Base-by-base conservation (phyloP, 257 asterid species). In the Echium plantagineum region DNA sequence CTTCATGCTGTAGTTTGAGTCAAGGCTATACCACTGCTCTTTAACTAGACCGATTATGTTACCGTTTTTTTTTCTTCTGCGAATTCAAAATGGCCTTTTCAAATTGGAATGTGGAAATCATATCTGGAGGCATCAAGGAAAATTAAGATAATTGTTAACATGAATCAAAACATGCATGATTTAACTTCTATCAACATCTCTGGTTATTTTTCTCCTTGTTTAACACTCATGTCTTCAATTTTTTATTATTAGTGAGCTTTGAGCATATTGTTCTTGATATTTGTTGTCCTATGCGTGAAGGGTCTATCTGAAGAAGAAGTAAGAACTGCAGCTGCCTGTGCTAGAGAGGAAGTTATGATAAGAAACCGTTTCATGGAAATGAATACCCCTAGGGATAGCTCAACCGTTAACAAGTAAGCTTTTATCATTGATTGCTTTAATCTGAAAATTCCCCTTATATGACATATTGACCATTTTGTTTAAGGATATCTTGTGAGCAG, bases 301-400 rank as follows among this genome's bases (percentile, higher is more conserved):
- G 99, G 99, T 74, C 95, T 93, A 20, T 86, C 99, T 69, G 97
- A 89, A 72, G 99, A 93, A 82, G 99, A 93, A 85, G 94, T 86
- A 60, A 86, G 89, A 79, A 78, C 94, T 68, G 95, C 97, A 16
- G 99, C 96, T 65, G 85, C 95, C 65, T 93, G 97, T 79, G 99
- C 99, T 58, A 83, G 96, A 81, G 99, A 93, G 71, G 99, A 93
- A 79, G 99, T 93, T 68, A 72, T 75, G 95, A 89, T 93, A 71
- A 82, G 99, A 81, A 93, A 89, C 74, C 94, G 94, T 59, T 93
- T 93, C 72, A 84, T 94, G 65, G 99, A 93, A 84, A 86, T 93
- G 99, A 93, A 93, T 80, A 96, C 97, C 57, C 99, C 97, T 19
- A 81, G 71, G 69, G 95, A 86, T 53, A 78, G 84, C 75, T 78